Conservation (phyloP, 305 asterid species). For the Withania somnifera region DNA sequence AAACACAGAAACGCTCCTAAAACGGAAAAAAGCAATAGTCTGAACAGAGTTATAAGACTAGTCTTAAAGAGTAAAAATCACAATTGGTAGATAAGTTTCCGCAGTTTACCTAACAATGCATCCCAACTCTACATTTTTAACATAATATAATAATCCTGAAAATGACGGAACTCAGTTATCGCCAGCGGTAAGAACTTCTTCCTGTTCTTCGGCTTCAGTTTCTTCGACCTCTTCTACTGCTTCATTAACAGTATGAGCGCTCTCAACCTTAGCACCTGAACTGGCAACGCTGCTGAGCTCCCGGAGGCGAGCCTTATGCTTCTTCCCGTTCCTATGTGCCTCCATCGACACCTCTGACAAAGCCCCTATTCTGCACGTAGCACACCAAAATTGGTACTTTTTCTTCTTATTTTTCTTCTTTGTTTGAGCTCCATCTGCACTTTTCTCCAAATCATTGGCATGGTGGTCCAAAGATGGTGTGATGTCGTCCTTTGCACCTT, state of each 20-base stretch:
- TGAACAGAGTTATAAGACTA: neutral
- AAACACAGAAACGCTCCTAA: neutral
- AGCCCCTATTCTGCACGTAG: slow-evolving; percentile 21
- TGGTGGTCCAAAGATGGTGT: slow-evolving; percentile 1
- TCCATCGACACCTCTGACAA: slow-evolving; percentile 11
- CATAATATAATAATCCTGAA: neutral
- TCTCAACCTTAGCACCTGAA: neutral
- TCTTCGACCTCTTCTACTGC: neutral
- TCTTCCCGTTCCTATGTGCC: slow-evolving; percentile 20
- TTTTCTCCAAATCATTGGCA: slow-evolving; percentile 1
- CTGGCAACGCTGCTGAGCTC: neutral
- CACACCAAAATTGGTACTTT: slow-evolving; percentile 19
- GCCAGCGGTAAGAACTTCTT: neutral
- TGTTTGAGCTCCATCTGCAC: neutral
- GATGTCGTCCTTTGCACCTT: neutral
- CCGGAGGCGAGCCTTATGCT: slow-evolving; percentile 10
- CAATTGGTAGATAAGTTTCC: neutral
- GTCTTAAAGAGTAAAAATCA: neutral
- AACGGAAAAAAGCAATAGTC: neutral
- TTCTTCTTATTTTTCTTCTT: slow-evolving; percentile 9
- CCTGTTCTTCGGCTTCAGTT: neutral
- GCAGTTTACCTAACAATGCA: neutral
- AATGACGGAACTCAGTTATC: neutral
- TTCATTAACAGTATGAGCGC: neutral
- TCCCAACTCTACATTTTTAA: neutral